Evolutionary conservation across 768 basidiomycete genomes (phyloP).

Genomic region (Kwoniella botswanensis): DNA sequence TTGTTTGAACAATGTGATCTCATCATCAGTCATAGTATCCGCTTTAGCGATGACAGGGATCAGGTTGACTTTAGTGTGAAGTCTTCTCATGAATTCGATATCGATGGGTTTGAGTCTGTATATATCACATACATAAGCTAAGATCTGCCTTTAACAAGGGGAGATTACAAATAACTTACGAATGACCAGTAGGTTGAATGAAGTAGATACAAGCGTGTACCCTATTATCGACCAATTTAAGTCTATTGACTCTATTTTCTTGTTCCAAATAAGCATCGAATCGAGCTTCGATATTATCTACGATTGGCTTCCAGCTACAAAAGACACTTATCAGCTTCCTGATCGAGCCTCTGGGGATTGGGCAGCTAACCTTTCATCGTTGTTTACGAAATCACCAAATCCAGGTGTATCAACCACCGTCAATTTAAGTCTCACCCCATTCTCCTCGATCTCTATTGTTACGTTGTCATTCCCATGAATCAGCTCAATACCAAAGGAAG

Average conservation of each 20-base stretch:
- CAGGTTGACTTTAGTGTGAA: constrained; percentile 96
- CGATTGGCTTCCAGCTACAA: constrained; percentile 92
- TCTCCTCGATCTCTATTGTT: constrained; percentile 92
- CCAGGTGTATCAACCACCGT: constrained; percentile 99
- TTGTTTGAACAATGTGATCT: constrained; percentile 89
- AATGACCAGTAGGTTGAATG: constrained; percentile 97
- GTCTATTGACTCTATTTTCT: constrained; percentile 96
- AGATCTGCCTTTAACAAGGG: background rate
- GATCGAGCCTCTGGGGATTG: background rate
- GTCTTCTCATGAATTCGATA: constrained; percentile 97
- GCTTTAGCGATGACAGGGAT: constrained; percentile 99
- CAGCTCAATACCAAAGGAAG: constrained; percentile 3
- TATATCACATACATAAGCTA: background rate
- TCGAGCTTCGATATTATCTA: constrained; percentile 96
- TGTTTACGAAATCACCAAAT: constrained; percentile 99
- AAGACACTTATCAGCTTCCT: constrained; percentile 3
- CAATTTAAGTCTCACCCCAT: constrained; percentile 90
- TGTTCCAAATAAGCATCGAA: constrained; percentile 98
- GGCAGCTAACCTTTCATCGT: constrained; percentile 81
- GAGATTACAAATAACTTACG: constrained; percentile 65
- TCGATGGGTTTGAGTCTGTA: constrained; percentile 94
- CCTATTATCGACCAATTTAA: constrained; percentile 92
- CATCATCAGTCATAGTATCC: constrained; percentile 96
- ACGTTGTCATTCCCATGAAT: background rate
- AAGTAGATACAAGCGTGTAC: constrained; percentile 99